Evolutionary conservation across 1,284 basidiomycete species (phyloP), one percentile per base, ranked within the genome.

Genomic region (Ceratobasidium sp.): DNA sequence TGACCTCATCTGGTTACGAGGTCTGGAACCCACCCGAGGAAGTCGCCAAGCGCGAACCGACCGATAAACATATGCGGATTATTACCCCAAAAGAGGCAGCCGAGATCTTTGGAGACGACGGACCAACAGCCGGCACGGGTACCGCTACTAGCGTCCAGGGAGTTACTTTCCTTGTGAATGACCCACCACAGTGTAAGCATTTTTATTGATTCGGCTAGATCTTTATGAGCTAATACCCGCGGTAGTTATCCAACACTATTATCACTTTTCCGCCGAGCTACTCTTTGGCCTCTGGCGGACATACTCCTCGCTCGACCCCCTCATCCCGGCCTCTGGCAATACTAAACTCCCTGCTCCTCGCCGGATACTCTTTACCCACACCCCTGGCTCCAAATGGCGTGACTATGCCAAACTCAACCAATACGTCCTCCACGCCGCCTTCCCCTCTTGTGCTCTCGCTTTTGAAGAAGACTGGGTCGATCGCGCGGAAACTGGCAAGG

Each of bases 281-380:
- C 92, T 94, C 85, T 95, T 95, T 80, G 95, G 95, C 61, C 90
- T 96, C 81, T 97, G 95, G 95, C 89, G 95, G 28, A 92, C 95
- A 0, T 97, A 96, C 83, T 90, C 94, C 46, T 92, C 93, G 0
- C 88, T 96, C 20, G 95, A 96, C 84, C 89, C 90, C 0, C 86
- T 86, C 33, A 95, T 96, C 80, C 85, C 91, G 12, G 81, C 89
- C 0, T 86, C 88, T 53, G 95, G 94, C 26, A 88, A 89, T 66
- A 92, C 92, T 1, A 86, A 88, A 0, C 91, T 97, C 26, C 93
- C 94, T 0, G 87, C 92, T 0, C 90, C 93, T 0, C 89, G 92
- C 0, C 92, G 93, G 9, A 86, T 96, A 81, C 86, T 95, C 81
- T 95, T 96, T 85, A 88, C 91, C 56, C 92, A 93, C 81, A 85